These are phyloP conservation scores for Mycena floridula DNA, from an alignment of 768 basidiomycete species.

Conservation along the genomic window DNA sequence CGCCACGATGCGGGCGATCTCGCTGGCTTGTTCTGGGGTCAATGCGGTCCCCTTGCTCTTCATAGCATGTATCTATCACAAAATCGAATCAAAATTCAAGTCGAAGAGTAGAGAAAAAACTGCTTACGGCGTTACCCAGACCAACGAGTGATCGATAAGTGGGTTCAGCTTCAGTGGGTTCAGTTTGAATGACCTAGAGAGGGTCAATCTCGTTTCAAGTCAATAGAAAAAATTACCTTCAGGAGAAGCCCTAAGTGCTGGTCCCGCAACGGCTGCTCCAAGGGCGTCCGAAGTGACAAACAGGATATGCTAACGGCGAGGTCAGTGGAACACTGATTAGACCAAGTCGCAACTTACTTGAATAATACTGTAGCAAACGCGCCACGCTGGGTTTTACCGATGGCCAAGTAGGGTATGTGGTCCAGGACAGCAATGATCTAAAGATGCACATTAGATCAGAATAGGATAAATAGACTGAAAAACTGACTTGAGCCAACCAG, in stretches of 20 bases:
- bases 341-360: conserved; percentile 56
- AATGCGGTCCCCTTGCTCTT: conserved; percentile 30
- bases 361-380: conserved; percentile 79
- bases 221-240: conserved; percentile 19
- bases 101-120: conserved; percentile 4
- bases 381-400: conserved; percentile 68
- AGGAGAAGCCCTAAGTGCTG: conserved; percentile 39
- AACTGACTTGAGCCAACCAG: conserved; percentile 48
- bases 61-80: conserved; percentile 42
- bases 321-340: neutral
- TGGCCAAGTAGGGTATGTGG: conserved; percentile 41
- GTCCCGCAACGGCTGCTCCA: conserved; percentile 32
- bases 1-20: conserved; percentile 33
- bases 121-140: conserved; percentile 68
- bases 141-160: conserved; percentile 67
- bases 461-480: too few species aligned
- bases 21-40: conserved; percentile 30
- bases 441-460: conserved; percentile 4
- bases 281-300: conserved; percentile 35
- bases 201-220: neutral
- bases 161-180: conserved; percentile 58
- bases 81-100: conserved; percentile 6
- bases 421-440: conserved; percentile 54
- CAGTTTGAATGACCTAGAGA: conserved; percentile 39
- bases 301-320: conserved; percentile 53